phyloP scores from a whole-genome alignment of 2,329 filamentous ascomycete species.

The Calonectria pauciramosa region DNA sequence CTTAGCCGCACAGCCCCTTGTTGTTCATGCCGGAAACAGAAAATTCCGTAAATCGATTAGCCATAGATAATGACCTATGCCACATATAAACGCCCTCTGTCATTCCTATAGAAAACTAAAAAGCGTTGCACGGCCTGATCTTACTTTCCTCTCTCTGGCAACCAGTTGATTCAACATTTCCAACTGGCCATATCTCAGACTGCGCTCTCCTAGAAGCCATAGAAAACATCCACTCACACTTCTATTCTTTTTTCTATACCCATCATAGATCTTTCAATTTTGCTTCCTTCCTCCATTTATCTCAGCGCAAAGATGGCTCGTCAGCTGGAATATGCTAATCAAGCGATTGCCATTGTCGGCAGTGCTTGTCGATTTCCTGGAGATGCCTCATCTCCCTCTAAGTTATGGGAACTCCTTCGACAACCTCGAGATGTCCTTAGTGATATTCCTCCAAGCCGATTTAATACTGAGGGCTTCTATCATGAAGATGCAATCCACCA shows the following conservation, averaged over 20 bases:
- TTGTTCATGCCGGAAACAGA: neutral
- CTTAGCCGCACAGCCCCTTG: neutral
- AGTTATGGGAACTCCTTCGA: neutral
- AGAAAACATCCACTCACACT: neutral
- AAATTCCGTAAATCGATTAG: neutral
- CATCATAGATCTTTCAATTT: neutral
- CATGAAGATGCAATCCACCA: slow-evolving; percentile 37
- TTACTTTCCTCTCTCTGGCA: neutral
- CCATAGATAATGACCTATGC: neutral
- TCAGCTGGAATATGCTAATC: neutral
- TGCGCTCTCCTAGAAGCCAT: neutral
- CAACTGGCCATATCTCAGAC: neutral
- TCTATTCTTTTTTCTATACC: neutral
- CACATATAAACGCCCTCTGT: neutral
- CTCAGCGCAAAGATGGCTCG: neutral
- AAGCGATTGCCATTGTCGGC: neutral
- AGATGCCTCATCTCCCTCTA: neutral
- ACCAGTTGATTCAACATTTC: neutral
- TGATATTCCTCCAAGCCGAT: slow-evolving; percentile 17
- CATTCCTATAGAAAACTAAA: neutral
- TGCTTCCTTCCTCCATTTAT: neutral
- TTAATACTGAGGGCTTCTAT: slow-evolving; percentile 35
- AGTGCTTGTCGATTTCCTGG: slow-evolving; percentile 1
- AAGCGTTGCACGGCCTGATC: neutral
- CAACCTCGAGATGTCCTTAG: neutral